Conservation (phyloP, 2,329 filamentous ascomycete genomes). For the Colletotrichum scovillei region DNA sequence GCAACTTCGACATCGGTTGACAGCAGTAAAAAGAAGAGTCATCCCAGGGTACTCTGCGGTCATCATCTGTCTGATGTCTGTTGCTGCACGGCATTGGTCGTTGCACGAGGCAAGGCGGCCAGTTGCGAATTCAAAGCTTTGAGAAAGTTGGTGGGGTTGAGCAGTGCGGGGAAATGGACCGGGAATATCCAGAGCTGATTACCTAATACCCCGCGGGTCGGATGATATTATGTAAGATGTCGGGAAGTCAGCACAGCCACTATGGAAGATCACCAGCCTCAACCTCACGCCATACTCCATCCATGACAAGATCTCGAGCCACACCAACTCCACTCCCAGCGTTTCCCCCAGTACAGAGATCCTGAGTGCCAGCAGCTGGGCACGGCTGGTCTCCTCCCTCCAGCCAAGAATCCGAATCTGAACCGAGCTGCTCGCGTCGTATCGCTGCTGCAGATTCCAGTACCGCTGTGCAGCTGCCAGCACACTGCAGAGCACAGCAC, state of each 20-base stretch:
- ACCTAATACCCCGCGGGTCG: not conserved
- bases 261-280: not conserved
- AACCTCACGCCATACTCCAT: not conserved
- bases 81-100: not conserved
- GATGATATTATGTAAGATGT: not conserved
- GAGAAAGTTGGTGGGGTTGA: not conserved
- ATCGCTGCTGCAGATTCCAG: not conserved
- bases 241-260: not conserved
- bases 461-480: not conserved
- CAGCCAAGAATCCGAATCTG: not conserved
- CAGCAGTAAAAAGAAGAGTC: not conserved
- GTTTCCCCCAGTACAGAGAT: not conserved
- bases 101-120: not conserved
- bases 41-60: not conserved
- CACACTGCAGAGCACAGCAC: not conserved
- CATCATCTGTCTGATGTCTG: no score
- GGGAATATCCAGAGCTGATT: not conserved
- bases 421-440: not conserved
- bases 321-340: not conserved
- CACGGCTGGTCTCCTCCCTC: not conserved
- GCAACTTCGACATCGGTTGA: not conserved
- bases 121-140: not conserved
- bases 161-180: not conserved
- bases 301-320: not conserved
- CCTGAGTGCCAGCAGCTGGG: not conserved